Evolutionary conservation across 2,329 filamentous ascomycete species (phyloP).

Genomic region (Mycosphaerella sp.): DNA sequence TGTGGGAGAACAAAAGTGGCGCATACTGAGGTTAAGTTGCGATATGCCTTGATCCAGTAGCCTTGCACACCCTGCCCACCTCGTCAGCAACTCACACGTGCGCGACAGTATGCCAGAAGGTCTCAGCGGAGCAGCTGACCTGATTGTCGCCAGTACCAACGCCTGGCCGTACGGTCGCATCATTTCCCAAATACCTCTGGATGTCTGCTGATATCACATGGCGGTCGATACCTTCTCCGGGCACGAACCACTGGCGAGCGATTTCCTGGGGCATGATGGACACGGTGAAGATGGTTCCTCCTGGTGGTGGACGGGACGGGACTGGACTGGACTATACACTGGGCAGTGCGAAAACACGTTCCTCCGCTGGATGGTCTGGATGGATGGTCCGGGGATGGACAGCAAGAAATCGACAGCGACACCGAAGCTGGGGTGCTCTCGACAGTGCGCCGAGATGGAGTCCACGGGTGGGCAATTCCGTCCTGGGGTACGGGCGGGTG

Average conservation of each 20-base stretch:
- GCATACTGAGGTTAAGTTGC: constrained; percentile 46
- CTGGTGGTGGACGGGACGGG: too few species aligned
- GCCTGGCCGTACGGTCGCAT: constrained; percentile 47
- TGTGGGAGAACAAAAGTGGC: background rate
- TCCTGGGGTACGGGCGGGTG: constrained; percentile 7
- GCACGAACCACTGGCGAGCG: constrained; percentile 46
- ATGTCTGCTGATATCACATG: constrained; percentile 50
- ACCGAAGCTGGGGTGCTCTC: constrained; percentile 4
- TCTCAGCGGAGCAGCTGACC: constrained; percentile 32
- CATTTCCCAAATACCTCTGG: constrained; percentile 47
- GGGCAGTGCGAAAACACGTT: background rate
- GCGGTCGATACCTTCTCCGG: constrained; percentile 46
- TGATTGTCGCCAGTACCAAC: constrained; percentile 41
- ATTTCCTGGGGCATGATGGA: constrained; percentile 32
- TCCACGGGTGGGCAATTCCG: background rate
- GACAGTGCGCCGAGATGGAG: constrained; percentile 4
- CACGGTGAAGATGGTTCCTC: constrained; percentile 3
- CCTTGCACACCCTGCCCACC: constrained; percentile 38
- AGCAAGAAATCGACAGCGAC: background rate
- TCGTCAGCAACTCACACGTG: constrained; percentile 17
- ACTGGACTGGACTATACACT: background rate
- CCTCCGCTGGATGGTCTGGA: constrained; percentile 4
- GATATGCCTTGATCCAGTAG: constrained; percentile 49
- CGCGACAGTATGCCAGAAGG: background rate
- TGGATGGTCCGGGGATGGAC: background rate